Evolutionary conservation across 345 rosid genomes (phyloP).

Genomic region (Lepidium africanum): DNA sequence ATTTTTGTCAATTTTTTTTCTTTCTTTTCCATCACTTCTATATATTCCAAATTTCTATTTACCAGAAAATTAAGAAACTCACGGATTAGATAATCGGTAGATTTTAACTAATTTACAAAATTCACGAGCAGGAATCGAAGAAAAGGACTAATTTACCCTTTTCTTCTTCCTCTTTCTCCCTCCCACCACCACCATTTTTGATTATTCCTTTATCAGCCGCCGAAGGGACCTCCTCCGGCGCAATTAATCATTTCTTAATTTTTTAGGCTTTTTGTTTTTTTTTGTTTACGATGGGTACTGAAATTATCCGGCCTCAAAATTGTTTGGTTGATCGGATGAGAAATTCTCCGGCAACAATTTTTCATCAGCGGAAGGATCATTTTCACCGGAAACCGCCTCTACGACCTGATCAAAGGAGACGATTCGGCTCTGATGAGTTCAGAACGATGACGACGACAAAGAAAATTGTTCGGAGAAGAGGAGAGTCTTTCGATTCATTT

Average conservation of each 20-base stretch:
- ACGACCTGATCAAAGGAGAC: constrained; percentile 32
- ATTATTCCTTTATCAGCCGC: background rate
- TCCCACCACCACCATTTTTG: background rate
- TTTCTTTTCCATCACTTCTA: too few species aligned
- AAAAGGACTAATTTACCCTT: constrained; percentile 25
- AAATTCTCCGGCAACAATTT: constrained; percentile 35
- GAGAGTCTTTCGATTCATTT: constrained; percentile 43
- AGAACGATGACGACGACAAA: constrained; percentile 13
- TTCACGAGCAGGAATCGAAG: constrained; percentile 21
- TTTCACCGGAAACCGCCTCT: constrained; percentile 38
- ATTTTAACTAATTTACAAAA: background rate
- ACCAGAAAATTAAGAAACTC: background rate
- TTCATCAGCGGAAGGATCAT: constrained; percentile 41
- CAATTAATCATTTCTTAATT: background rate
- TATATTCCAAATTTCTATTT: constrained; percentile 5
- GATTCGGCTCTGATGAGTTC: constrained; percentile 33
- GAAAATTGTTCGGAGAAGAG: constrained; percentile 36
- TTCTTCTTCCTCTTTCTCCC: constrained; percentile 20
- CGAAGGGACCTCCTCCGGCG: background rate
- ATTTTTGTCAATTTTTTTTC: background rate
- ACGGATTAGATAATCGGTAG: background rate
- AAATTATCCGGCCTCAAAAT: constrained; percentile 69
- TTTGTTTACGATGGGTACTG: constrained; percentile 58
- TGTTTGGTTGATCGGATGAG: constrained; percentile 43
- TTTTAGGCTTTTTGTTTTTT: background rate